A percentile compares a stretch with the other conserved stretches of the same genome.
These are phyloP conservation scores for Epichloe coenophiala DNA, from an alignment of 2,329 filamentous ascomycete species.

Conservation along the genomic window DNA sequence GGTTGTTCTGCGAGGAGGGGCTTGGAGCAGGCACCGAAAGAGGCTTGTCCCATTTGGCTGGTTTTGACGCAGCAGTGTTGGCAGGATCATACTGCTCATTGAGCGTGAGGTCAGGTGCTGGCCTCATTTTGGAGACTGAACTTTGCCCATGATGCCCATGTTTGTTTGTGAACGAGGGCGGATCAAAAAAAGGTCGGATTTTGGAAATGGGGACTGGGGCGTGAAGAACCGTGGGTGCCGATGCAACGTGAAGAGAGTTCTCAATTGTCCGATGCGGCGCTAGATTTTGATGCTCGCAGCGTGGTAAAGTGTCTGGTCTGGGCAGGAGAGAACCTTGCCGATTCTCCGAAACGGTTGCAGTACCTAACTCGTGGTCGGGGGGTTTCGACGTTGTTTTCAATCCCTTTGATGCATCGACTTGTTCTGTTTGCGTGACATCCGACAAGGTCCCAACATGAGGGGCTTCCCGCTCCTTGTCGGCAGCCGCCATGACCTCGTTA, in stretches of 20 bases:
- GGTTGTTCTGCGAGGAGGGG: constrained; percentile 10
- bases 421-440: neutral
- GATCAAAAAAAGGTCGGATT: constrained; percentile 7
- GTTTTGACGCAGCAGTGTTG: neutral
- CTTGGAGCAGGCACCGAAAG: neutral
- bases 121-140: constrained; percentile 5
- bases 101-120: neutral
- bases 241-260: neutral
- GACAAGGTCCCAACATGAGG: neutral
- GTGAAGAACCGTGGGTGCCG: constrained; percentile 5
- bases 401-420: neutral
- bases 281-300: neutral
- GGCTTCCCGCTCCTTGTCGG: neutral
- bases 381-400: neutral
- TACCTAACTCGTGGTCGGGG: too few species aligned
- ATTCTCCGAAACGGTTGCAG: neutral
- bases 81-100: neutral
- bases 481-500: neutral
- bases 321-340: neutral
- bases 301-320: neutral
- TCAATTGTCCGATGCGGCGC: neutral
- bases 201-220: constrained; percentile 9
- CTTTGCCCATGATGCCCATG: constrained; percentile 1
- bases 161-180: neutral
- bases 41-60: neutral